Evolutionary conservation across 208 protist genomes (phyloP).

Genomic region (Crithidia thermophila): DNA sequence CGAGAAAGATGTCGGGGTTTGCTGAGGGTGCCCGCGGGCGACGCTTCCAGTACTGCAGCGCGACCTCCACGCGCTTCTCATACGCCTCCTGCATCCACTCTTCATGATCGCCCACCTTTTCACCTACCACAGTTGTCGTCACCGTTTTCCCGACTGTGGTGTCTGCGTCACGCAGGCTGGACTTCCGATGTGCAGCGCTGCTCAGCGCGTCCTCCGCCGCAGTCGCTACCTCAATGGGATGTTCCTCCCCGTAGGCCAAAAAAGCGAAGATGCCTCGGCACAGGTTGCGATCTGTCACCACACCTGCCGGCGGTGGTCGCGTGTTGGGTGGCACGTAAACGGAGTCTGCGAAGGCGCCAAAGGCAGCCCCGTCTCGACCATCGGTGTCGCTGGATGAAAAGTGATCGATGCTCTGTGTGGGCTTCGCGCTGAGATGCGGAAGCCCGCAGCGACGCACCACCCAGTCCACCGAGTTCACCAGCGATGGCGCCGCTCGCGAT

Average conservation of each 20-base stretch:
- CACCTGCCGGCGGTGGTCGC: conserved; percentile 60
- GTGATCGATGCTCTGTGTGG: neutral
- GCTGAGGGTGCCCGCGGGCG: neutral
- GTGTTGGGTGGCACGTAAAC: conserved; percentile 38
- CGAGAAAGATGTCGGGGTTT: neutral
- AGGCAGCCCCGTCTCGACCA: neutral
- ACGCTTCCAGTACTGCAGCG: conserved; percentile 18
- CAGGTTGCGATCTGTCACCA: conserved; percentile 79
- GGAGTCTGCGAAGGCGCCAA: conserved; percentile 20
- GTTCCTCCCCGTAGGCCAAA: conserved; percentile 17
- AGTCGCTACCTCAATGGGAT: conserved; percentile 9
- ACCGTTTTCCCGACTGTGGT: neutral
- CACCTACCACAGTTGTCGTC: too few species aligned
- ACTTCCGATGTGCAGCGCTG: neutral
- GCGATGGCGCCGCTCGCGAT: neutral
- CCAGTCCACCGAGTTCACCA: conserved; percentile 4
- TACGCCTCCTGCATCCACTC: neutral
- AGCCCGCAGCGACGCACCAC: conserved; percentile 6
- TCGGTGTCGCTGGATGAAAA: neutral
- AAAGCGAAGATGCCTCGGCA: conserved; percentile 75
- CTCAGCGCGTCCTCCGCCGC: neutral
- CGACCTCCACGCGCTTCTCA: conserved; percentile 9
- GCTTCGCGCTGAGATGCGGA: conserved; percentile 3
- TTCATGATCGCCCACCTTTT: neutral
- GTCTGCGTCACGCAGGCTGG: neutral